Evolutionary conservation across 495 filamentous ascomycete genomes (phyloP), one percentile per base, ranked within the genome.

Genomic region (Podospora pseudoanserina): DNA sequence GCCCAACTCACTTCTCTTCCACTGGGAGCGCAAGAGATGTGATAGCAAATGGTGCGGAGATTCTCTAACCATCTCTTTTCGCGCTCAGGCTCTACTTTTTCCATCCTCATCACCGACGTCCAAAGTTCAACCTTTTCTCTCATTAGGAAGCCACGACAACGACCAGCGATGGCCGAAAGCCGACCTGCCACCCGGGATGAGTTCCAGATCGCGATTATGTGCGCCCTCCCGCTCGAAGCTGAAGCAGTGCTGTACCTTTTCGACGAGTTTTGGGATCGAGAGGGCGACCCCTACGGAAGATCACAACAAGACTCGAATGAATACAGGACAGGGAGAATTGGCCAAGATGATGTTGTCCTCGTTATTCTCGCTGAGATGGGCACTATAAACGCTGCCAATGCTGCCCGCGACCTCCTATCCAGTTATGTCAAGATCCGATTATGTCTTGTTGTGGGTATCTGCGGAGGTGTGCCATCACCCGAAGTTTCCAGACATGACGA

Each of bases 271-370:
- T 80, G 71, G 67, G 71, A 73, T n/a, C 55, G 70, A 6, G 64
- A 75, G 6, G 73, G 71, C 54, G 67, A 71, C n/a, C 18, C 6
- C 26, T 76, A 72, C 60, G 68, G 67, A 0, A 68, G 69, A 65
- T 70, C 69, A n/a, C 60, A 65, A 16, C 68, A 71, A 0, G 77
- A 77, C 63, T 20, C 7, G 11, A 80, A 82, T 62, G 60, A 64
- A 0, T 84, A 83, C 68, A 77, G 70, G 0, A 76, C 61, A 18
- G 81, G 81, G 15, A 70, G 68, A 6, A 78, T 83, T 9, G 77
- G 76, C 5, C 59, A 69, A 5, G 69, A 79, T 60, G 68, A 80
- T 69, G 78, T 80, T 11, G 78, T 79, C 20, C 70, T 80, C 18
- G 65, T 65, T 9, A 67, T 74, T 23, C 68, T 79, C 63, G 72